phyloP scores from a whole-genome alignment of 75 land plant genomes.

The Sequoia sempervirens region DNA sequence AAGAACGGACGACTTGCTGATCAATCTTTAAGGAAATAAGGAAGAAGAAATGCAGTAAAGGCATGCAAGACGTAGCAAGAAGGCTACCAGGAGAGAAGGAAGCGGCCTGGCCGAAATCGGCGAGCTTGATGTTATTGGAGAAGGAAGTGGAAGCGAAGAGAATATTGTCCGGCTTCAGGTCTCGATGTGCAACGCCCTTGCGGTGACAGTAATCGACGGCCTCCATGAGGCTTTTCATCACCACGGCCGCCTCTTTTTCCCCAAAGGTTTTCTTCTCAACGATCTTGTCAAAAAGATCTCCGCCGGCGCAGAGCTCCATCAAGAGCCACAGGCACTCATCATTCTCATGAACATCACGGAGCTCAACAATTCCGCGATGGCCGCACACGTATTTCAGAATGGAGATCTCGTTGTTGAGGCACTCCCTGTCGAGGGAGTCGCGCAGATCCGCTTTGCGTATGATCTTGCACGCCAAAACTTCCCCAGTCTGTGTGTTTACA shows the following conservation, averaged over 20 bases:
- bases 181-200: slow-evolving; percentile 53
- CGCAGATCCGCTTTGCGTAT: slow-evolving; percentile 23
- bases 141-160: slow-evolving; percentile 17
- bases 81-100: slow-evolving; percentile 15
- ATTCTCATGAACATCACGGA: slow-evolving; percentile 34
- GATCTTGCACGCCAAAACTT: slow-evolving; percentile 42
- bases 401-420: slow-evolving; percentile 38
- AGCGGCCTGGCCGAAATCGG: slow-evolving; percentile 66
- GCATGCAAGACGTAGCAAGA: no score
- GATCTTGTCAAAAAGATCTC: slow-evolving; percentile 38
- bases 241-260: slow-evolving; percentile 37
- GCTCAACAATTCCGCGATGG: slow-evolving; percentile 29
- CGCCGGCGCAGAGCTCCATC: slow-evolving; percentile 19
- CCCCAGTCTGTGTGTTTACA: slow-evolving; percentile 11
- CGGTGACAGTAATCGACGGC: slow-evolving; percentile 49
- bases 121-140: slow-evolving; percentile 20
- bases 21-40: background rate
- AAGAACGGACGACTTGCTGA: background rate
- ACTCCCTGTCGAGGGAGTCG: slow-evolving; percentile 37
- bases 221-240: slow-evolving; percentile 24
- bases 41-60: no score
- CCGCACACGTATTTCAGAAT: slow-evolving; percentile 22
- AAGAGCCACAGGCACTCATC: slow-evolving; percentile 18
- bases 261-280: background rate
- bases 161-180: slow-evolving; percentile 68